phyloP scores from a whole-genome alignment of 257 asterid species.

The Verbascum thapsus region DNA sequence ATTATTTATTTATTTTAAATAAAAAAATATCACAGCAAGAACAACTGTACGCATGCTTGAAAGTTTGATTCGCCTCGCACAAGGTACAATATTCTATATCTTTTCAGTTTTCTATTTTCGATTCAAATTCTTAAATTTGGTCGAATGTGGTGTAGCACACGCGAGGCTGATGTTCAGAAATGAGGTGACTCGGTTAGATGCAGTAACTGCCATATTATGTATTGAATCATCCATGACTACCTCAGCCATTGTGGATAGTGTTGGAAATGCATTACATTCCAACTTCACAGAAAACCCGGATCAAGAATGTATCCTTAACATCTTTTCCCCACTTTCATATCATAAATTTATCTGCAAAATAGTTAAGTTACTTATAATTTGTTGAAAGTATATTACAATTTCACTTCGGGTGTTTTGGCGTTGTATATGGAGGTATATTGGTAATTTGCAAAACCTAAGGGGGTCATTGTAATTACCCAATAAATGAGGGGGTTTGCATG shows the following conservation, averaged over 20 bases:
- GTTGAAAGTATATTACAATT: no score
- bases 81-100: slow-evolving; percentile 51
- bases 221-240: slow-evolving; percentile 93
- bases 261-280: slow-evolving; percentile 91
- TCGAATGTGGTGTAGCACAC: slow-evolving; percentile 64
- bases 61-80: slow-evolving; percentile 98
- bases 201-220: slow-evolving; percentile 89
- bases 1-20: slow-evolving; percentile 22
- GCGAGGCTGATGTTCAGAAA: slow-evolving; percentile 96
- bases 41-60: slow-evolving; percentile 98
- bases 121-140: slow-evolving; percentile 32
- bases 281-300: slow-evolving; percentile 86
- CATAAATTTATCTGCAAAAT: slow-evolving; percentile 21
- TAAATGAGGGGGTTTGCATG: no score
- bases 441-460: no score
- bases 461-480: no score
- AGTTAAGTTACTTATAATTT: no score
- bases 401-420: no score
- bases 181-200: slow-evolving; percentile 90
- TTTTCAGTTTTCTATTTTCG: slow-evolving; percentile 19
- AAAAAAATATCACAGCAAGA: slow-evolving; percentile 64
- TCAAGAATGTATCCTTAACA: slow-evolving; percentile 86
- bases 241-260: slow-evolving; percentile 91
- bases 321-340: slow-evolving; percentile 27
- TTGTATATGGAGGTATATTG: no score